Evolutionary conservation across 176 grass and related monocot genomes (phyloP).

Genomic region (Pontederia crassipes): DNA sequence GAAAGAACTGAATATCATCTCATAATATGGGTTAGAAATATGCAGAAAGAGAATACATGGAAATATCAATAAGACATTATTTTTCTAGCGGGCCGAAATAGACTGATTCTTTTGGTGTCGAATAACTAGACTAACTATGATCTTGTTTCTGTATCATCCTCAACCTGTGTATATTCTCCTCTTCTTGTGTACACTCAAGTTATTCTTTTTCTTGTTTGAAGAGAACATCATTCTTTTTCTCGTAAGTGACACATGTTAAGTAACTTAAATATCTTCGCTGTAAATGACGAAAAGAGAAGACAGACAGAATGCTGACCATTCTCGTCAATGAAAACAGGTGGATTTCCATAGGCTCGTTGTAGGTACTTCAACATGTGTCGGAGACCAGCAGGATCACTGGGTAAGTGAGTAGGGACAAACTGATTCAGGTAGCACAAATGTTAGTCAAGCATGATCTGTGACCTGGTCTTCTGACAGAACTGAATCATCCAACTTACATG

Average conservation of each 20-base stretch:
- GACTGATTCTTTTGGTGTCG: no score
- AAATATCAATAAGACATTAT: no score
- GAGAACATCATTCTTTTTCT: not conserved
- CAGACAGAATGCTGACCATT: slow-evolving; percentile 24
- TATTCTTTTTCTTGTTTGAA: no score
- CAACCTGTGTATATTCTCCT: no score
- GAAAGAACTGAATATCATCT: no score
- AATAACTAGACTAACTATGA: slow-evolving; percentile 15
- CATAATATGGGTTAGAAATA: no score
- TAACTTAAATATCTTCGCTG: not conserved
- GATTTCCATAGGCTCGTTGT: slow-evolving; percentile 31
- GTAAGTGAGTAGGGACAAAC: slow-evolving; percentile 13
- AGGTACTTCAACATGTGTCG: slow-evolving; percentile 36
- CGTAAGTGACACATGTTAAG: not conserved
- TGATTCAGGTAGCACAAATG: not conserved
- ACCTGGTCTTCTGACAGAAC: not conserved
- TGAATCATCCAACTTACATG: slow-evolving; percentile 26
- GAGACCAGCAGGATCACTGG: slow-evolving; percentile 28
- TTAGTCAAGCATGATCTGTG: not conserved
- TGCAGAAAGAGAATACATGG: no score
- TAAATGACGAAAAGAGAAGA: no score
- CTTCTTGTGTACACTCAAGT: no score
- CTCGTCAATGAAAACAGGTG: slow-evolving; percentile 67
- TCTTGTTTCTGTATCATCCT: no score
- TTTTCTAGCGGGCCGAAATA: no score